Evolutionary conservation across 192 early-diverging fungal species (phyloP).

Genomic region (Obelidium mucronatum): DNA sequence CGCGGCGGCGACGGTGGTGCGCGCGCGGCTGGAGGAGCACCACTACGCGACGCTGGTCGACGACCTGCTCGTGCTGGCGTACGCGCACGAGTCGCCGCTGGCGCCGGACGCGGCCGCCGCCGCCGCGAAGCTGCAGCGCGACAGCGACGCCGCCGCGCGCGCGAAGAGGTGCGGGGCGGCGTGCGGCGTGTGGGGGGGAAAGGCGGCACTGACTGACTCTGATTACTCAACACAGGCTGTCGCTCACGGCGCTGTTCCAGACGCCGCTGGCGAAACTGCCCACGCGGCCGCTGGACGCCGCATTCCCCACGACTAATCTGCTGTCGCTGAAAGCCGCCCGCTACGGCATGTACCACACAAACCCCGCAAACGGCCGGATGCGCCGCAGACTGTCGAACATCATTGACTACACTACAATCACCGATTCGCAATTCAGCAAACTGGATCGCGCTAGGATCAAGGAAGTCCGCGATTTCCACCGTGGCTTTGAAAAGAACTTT

Average conservation of each 20-base stretch:
- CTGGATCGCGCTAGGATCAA: conserved; percentile 13
- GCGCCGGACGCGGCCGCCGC: conserved; percentile 34
- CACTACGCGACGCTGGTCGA: conserved; percentile 77
- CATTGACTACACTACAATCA: conserved; percentile 60
- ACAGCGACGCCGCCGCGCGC: too few relatives aligned
- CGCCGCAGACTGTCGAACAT: conserved; percentile 49
- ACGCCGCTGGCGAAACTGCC: conserved; percentile 28
- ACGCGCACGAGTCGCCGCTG: conserved; percentile 67
- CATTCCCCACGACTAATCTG: conserved; percentile 24
- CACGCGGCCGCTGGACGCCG: conserved; percentile 19
- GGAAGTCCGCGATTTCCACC: conserved; percentile 42
- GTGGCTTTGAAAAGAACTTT: conserved; percentile 61
- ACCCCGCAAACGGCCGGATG: background rate
- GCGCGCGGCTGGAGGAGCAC: conserved; percentile 71
- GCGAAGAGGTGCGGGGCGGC: background rate
- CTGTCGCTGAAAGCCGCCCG: conserved; percentile 23
- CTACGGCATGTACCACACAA: conserved; percentile 17
- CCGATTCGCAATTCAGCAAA: conserved; percentile 39
- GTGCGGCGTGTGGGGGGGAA: background rate
- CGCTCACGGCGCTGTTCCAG: conserved; percentile 8
- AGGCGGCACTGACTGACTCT: background rate
- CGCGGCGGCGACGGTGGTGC: conserved; percentile 14
- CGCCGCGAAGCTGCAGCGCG: conserved; percentile 10
- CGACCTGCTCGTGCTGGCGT: conserved; percentile 77
- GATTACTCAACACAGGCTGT: conserved; percentile 10